Base-by-base conservation (phyloP, 1,139 yeast genomes). In the Saccharomycopsis crataegensis region DNA sequence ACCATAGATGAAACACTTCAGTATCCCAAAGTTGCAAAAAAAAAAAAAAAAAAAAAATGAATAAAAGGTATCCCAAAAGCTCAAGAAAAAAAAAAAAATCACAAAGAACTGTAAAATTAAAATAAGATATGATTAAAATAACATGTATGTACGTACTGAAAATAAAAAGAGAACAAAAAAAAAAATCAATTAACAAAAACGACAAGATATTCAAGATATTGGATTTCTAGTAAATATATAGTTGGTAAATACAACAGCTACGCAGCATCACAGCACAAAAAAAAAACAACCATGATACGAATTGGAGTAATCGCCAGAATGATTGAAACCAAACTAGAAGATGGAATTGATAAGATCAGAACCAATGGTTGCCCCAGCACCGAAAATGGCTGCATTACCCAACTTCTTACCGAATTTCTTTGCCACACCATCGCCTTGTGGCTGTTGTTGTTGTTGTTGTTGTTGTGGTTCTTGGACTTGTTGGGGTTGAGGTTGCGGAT, bases 301-400 rank as follows among this genome's bases (percentile, higher is more conserved):
- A 6, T 16, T 38, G 14, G 3, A 38, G 6, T 3, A 38, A n/a
- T 38, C 42, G 16, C 42, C 16, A 3, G 14, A 16, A n/a, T 38
- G n/a, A 37, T 14, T 17, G 17, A 14, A 5, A 16, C 17, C 14
- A 22, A 14, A 43, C 9, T 9, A 89, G 62, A 90, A 87, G 58
- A 91, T 90, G 47, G 90, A 80, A 70, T 91, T 85, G 59, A 93
- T 89, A 54, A 93, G 61, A 64, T 91, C 93, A 50, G 93, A 78
- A 63, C 99, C 98, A 53, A 91, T 75, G 1, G 97, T 86, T 44
- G 98, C 96, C 74, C 99, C 99, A 22, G 97, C 98, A 69, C 98
- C 98, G 62, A 89, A 91, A 57, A 91, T 81, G 34, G 95, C 95
- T 6, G 97, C 97, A 62, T 89, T 84, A 53, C 97, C 97, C 53